Evolutionary conservation across 805 yeast genomes (phyloP), one percentile per base, ranked within the genome.

Genomic region (Saturnispora besseyi): DNA sequence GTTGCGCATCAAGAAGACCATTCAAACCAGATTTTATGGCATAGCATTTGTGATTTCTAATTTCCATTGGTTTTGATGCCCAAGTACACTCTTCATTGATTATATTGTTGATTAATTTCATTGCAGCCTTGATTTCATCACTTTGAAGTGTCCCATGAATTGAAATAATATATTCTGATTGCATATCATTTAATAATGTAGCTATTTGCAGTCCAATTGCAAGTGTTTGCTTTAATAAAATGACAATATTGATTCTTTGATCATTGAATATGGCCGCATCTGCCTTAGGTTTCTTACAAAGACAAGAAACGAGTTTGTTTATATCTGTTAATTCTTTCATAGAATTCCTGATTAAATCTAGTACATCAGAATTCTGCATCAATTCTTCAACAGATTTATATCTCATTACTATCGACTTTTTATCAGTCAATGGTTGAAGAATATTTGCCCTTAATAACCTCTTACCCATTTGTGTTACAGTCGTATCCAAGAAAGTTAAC

Each of bases 391-490:
- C 71, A 1, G 75, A 61, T 4, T 62, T 63, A 11, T 64, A 55
- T 37, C 80, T 61, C 37, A 66, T 55, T 10, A 55, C 49, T 3
- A 76, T 65, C 22, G 72, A 66, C 0, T 54, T 52, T 15, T 51
- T 52, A 53, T 72, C 71, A 0, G 76, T 72, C 13, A 75, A 55
- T 0, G 79, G 80, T 50, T 75, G 80, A n/a, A 75, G 52, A 3
- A 75, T 66, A 46, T 66, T 73, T 33, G 63, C 70, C 52, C 67
- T 65, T 44, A 76, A 57, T 6, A 68, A 51, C 46, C 79, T 54
- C 13, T 58, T 60, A 0, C 79, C 80, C 79, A 75, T 76, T 47
- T 66, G 70, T 0, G 80, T 75, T 0, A 57, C 51, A 0, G 77
- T 73, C 1, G 58, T 53, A 53, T 75, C 66, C 41, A 75, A 52